phyloP scores from a whole-genome alignment of 768 basidiomycete genomes.

The Termitomyces heimii region DNA sequence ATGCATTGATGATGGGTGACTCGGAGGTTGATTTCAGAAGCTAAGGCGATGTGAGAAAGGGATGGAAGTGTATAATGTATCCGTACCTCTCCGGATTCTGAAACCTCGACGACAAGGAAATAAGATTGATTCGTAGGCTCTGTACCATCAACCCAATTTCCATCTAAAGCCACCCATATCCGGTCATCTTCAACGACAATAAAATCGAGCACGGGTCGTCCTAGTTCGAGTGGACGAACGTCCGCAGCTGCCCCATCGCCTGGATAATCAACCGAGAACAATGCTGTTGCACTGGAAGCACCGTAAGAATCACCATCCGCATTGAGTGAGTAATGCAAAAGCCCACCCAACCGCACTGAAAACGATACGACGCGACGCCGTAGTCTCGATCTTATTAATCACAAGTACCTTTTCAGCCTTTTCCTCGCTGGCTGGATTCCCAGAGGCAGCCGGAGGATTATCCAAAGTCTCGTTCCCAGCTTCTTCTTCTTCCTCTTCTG shows the following conservation, averaged over 20 bases:
- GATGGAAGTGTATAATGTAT: neutral
- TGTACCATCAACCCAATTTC: slow-evolving; percentile 15
- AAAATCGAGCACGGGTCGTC: slow-evolving; percentile 17
- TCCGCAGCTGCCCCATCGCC: slow-evolving; percentile 10
- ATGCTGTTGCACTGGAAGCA: slow-evolving; percentile 51
- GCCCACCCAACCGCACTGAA: slow-evolving; percentile 74
- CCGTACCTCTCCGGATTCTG: slow-evolving; percentile 32
- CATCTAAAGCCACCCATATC: slow-evolving; percentile 20
- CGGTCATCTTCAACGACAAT: slow-evolving; percentile 12
- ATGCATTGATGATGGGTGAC: slow-evolving; percentile 29
- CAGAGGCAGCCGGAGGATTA: neutral
- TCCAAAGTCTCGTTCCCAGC: neutral
- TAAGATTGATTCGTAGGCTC: neutral
- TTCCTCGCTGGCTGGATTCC: neutral
- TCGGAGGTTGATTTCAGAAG: slow-evolving; percentile 22
- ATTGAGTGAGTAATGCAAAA: neutral
- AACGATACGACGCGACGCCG: slow-evolving; percentile 38
- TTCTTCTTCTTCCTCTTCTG: slow-evolving; percentile 6
- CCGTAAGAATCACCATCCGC: neutral
- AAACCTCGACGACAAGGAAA: slow-evolving; percentile 23
- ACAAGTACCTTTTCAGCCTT: slow-evolving; percentile 42
- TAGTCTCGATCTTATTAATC: slow-evolving; percentile 48
- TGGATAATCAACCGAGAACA: slow-evolving; percentile 44
- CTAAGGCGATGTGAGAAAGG: slow-evolving; percentile 18
- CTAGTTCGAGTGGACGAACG: slow-evolving; percentile 16